Conservation (phyloP, 2,329 filamentous ascomycete species). For the Fusarium coicis region DNA sequence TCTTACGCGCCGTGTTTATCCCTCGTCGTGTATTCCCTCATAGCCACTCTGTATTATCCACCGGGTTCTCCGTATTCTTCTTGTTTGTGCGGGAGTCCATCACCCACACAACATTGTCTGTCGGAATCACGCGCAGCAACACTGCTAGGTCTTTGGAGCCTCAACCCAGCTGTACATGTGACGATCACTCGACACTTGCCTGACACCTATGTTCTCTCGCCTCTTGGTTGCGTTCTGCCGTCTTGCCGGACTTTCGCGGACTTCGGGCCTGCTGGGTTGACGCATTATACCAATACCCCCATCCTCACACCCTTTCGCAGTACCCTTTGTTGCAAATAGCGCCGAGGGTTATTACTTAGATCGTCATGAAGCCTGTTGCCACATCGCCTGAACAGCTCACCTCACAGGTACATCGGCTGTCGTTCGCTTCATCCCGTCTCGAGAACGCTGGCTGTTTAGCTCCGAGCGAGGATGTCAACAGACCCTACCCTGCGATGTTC, state of each 20-base stretch:
- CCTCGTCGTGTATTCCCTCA: constrained; percentile 17
- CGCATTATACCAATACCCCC: constrained; percentile 29
- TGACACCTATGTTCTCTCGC: constrained; percentile 25
- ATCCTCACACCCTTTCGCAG: constrained; percentile 26
- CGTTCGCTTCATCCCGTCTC: constrained; percentile 36
- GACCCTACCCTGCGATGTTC: constrained; percentile 36
- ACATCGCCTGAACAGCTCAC: constrained; percentile 48
- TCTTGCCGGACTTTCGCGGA: constrained; percentile 16
- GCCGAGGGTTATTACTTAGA: constrained; percentile 26
- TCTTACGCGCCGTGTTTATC: constrained; percentile 34
- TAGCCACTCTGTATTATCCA: constrained; percentile 22
- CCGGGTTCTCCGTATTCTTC: constrained; percentile 1
- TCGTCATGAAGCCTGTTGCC: constrained; percentile 41
- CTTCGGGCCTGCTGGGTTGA: constrained; percentile 1
- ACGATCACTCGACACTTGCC: constrained; percentile 28
- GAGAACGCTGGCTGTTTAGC: constrained; percentile 27
- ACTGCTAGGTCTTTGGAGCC: constrained; percentile 28
- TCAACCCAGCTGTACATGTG: constrained; percentile 31
- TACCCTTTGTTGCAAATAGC: constrained; percentile 30
- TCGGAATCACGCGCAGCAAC: constrained; percentile 24
- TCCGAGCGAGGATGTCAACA: constrained; percentile 19
- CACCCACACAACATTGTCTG: constrained; percentile 20
- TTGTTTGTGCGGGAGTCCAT: constrained; percentile 21
- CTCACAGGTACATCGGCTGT: constrained; percentile 49
- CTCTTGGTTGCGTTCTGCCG: constrained; percentile 16